Percentiles rank a stretch among this genome's conserved stretches.
phyloP scores from a whole-genome alignment of 164 flowering plant genomes.

The Stephania yunnanensis region DNA sequence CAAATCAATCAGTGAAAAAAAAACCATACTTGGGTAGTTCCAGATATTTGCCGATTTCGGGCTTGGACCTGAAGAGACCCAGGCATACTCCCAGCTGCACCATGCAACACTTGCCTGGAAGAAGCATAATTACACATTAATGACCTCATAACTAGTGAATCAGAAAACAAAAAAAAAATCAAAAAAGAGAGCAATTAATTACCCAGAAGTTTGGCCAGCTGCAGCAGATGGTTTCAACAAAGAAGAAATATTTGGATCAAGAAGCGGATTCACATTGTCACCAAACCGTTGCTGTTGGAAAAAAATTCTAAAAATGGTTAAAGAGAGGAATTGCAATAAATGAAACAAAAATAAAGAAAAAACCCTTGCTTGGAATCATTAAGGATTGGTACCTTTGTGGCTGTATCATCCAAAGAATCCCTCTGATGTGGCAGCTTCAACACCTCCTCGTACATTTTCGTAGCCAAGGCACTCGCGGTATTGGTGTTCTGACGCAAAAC shows the following conservation, averaged over 20 bases:
- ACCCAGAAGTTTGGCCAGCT: conserved; percentile 89
- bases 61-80: conserved; percentile 66
- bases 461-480: conserved; percentile 84
- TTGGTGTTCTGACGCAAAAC: conserved; percentile 64
- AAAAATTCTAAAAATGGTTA: conserved; percentile 1
- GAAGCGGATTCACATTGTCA: conserved; percentile 67
- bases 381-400: conserved; percentile 57
- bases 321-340: background rate
- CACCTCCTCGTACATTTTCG: conserved; percentile 89
- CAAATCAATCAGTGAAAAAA: background rate
- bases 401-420: conserved; percentile 83
- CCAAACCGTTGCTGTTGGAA: conserved; percentile 71
- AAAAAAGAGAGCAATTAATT: conserved; percentile 6
- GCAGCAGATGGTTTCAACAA: conserved; percentile 74
- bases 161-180: too few relatives aligned
- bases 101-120: conserved; percentile 92
- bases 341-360: background rate
- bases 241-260: conserved; percentile 80
- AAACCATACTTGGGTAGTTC: conserved; percentile 54
- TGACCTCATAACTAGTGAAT: background rate
- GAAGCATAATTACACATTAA: background rate
- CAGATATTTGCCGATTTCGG: conserved; percentile 77
- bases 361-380: background rate
- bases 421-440: conserved; percentile 73
- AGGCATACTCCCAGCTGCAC: conserved; percentile 75